Percentiles rank a stretch among this genome's conserved stretches.
Evolutionary conservation across 176 grass and related monocot genomes (phyloP).

Genomic region (Bothriochloa decipiens): DNA sequence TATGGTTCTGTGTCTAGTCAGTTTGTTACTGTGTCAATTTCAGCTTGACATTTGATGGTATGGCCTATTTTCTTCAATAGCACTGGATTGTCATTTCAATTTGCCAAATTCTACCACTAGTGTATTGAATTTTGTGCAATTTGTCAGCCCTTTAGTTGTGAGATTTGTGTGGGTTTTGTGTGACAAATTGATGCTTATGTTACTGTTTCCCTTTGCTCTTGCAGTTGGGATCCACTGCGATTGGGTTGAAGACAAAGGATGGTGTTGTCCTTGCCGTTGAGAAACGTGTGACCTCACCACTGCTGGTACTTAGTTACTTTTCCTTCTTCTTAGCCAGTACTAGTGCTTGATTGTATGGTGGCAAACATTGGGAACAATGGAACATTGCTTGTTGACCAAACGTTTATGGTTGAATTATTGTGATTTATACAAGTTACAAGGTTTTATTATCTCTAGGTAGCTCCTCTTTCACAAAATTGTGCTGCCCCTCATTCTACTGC

Average conservation of each 20-base stretch:
- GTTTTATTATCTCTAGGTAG: background rate
- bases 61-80: background rate
- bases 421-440: background rate
- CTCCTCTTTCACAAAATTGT: background rate
- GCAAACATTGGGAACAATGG: background rate
- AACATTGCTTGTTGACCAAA: background rate
- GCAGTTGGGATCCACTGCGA: constrained; percentile 88
- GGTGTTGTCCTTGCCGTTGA: constrained; percentile 92
- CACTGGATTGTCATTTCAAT: background rate
- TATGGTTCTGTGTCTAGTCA: background rate
- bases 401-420: background rate
- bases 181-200: background rate
- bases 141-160: background rate
- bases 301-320: constrained; percentile 58
- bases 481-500: background rate
- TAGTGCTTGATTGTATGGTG: background rate
- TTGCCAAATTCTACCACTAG: no score
- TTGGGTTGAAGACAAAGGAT: constrained; percentile 90
- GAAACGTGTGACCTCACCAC: constrained; percentile 91
- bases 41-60: constrained; percentile 8
- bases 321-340: background rate
- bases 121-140: background rate
- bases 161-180: background rate
- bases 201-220: constrained; percentile 16
- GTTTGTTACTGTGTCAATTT: background rate